Percentiles rank a stretch among this genome's conserved stretches.
These are phyloP conservation scores for Suillus lakei DNA, from an alignment of 768 basidiomycete genomes.

Conservation along the genomic window DNA sequence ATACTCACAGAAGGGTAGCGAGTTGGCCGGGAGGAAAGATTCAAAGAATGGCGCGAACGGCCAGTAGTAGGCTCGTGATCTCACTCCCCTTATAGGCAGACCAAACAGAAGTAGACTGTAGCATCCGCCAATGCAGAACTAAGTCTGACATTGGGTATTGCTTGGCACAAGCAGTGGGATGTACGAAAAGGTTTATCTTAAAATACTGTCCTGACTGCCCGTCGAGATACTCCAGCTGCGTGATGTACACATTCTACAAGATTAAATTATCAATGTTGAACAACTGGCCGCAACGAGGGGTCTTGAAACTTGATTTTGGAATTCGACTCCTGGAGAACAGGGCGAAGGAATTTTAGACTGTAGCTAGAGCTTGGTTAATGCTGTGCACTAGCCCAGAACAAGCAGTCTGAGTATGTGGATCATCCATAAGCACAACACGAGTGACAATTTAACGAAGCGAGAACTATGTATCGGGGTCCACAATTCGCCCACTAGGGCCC, in stretches of 20 bases:
- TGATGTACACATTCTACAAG: not conserved
- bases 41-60: too few species aligned
- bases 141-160: too few species aligned
- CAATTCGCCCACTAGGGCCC: constrained; percentile 18
- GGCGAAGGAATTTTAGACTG: not conserved
- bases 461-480: constrained; percentile 28
- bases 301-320: not conserved
- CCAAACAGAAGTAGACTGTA: too few species aligned
- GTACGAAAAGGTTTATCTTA: too few species aligned
- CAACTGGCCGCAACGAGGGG: not conserved
- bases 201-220: too few species aligned
- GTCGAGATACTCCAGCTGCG: too few species aligned
- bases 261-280: not conserved
- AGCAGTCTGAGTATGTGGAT: constrained; percentile 5
- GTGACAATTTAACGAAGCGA: constrained; percentile 15
- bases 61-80: too few species aligned
- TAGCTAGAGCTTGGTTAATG: not conserved
- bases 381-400: not conserved
- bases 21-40: not conserved
- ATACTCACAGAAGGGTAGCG: not conserved
- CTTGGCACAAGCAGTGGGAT: too few species aligned
- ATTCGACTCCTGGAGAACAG: not conserved
- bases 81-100: too few species aligned
- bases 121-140: too few species aligned
- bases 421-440: constrained; percentile 30